Base-by-base conservation (phyloP, 2,329 filamentous ascomycete genomes). In the Microsporum canis region DNA sequence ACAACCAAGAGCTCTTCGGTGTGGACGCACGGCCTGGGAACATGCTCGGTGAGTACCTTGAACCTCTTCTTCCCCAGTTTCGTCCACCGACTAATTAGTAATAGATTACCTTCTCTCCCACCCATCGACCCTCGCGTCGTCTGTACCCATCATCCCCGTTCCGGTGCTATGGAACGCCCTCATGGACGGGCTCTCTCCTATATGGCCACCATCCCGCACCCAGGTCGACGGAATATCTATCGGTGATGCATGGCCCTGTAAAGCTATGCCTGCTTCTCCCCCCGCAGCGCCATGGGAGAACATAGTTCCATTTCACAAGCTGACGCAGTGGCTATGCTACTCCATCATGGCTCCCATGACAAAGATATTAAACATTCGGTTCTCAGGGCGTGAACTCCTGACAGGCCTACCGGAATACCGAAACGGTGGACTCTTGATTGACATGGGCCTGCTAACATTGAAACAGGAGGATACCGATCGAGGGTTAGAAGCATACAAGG, bases 301-400 rank as follows among this genome's bases (percentile, higher is more conserved):
- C 66, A 92, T 95, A 68, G 83, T 92, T 8, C 91, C 91, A 0
- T 95, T 96, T 77, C 91, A 96, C 78, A 96, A 95, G 76, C 82
- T 95, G 39, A 95, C 91, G 0, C 91, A 96, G 73, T 96, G 91
- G 91, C 85, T 96, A 61, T 89, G 88, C 57, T 96, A 96, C 75
- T 95, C 90, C 1, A 82, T 96, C 61, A 95, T 95, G 88, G 87
- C 91, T 29, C 91, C 91, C 0, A 95, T 96, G 87, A 84, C 86
- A 61, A 88, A 85, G 65, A 75, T 95, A 27, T 84, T 95, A 68
- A 83, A 87, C 61, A 85, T 95, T 62, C 84, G 90, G 66, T 94
- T 94, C 72, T 85, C 87, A 2, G 89, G 90, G 49, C 84, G 84
- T 1, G 88, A 95, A 63, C 80, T 95, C 5, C 80, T 95, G 65